phyloP scores from a whole-genome alignment of 768 basidiomycete species.

The Butyriboletus loyo region DNA sequence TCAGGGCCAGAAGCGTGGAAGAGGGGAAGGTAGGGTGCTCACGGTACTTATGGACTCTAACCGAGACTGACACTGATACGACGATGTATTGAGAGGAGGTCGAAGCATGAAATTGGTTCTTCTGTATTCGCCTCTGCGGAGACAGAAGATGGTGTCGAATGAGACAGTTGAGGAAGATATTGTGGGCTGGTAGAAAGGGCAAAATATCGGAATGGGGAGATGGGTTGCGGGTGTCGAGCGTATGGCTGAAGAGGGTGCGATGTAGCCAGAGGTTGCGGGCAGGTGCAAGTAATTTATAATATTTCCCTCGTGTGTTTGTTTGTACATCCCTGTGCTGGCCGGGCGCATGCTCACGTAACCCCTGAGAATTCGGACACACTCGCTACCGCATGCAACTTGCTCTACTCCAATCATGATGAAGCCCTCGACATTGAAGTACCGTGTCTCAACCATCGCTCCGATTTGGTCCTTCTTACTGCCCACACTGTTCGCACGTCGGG shows the following conservation, averaged over 20 bases:
- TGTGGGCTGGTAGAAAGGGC: slow-evolving; percentile 26
- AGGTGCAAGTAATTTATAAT: slow-evolving; percentile 24
- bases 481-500: slow-evolving; percentile 11
- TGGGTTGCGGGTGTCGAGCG: slow-evolving; percentile 8
- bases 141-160: slow-evolving; percentile 32
- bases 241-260: background rate
- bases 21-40: slow-evolving; percentile 15
- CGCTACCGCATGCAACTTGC: too few species aligned
- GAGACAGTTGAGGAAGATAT: slow-evolving; percentile 26
- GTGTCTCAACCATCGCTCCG: background rate
- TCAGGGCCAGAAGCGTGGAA: background rate
- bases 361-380: too few species aligned
- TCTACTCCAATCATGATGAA: too few species aligned
- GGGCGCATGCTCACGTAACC: background rate
- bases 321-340: slow-evolving; percentile 12
- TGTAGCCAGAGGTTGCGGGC: background rate
- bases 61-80: slow-evolving; percentile 58
- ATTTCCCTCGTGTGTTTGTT: slow-evolving; percentile 18
- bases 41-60: slow-evolving; percentile 54
- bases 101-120: slow-evolving; percentile 78
- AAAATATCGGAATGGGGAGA: too few species aligned
- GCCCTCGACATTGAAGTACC: too few species aligned
- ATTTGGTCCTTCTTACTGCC: background rate
- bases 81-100: slow-evolving; percentile 73
- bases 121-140: slow-evolving; percentile 30